Evolutionary conservation across 768 basidiomycete species (phyloP).

Genomic region (Hortiboletus flavorubellus): DNA sequence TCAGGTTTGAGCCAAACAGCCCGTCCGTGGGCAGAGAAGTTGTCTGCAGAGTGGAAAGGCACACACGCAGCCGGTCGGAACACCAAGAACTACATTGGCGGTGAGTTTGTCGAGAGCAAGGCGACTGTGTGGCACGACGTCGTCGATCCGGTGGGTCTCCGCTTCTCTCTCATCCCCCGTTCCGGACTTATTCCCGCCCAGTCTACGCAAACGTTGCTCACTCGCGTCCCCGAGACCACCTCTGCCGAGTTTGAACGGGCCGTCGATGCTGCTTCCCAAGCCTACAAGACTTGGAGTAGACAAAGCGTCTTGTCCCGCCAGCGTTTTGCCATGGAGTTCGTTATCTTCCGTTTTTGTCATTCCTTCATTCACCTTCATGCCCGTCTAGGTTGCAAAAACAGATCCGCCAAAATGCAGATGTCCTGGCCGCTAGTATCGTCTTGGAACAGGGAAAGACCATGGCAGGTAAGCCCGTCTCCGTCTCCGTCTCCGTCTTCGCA

Average conservation of each 20-base stretch:
- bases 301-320: slow-evolving; percentile 86
- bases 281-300: slow-evolving; percentile 86
- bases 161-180: not conserved
- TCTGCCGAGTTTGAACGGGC: slow-evolving; percentile 77
- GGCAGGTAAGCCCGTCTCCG: slow-evolving; percentile 48
- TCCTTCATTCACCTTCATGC: slow-evolving; percentile 2
- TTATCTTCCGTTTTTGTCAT: slow-evolving; percentile 11
- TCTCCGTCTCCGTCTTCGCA: not conserved
- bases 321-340: slow-evolving; percentile 84
- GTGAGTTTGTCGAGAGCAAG: slow-evolving; percentile 84
- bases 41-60: slow-evolving; percentile 81
- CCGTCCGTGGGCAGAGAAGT: slow-evolving; percentile 59
- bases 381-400: slow-evolving; percentile 72
- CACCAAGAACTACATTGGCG: slow-evolving; percentile 91
- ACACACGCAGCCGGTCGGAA: slow-evolving; percentile 81
- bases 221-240: slow-evolving; percentile 88
- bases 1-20: slow-evolving; percentile 53
- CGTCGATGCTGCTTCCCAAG: slow-evolving; percentile 76
- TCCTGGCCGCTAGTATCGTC: slow-evolving; percentile 85
- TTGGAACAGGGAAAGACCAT: slow-evolving; percentile 96
- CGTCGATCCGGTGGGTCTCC: slow-evolving; percentile 72
- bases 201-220: slow-evolving; percentile 90
- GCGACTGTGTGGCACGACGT: slow-evolving; percentile 81
- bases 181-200: slow-evolving; percentile 28
- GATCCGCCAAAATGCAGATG: slow-evolving; percentile 81